A percentile compares a stretch with the other conserved stretches of the same genome.
These are phyloP conservation scores for Penicillium verhagenii DNA, from an alignment of 495 filamentous ascomycete genomes.

Conservation along the genomic window DNA sequence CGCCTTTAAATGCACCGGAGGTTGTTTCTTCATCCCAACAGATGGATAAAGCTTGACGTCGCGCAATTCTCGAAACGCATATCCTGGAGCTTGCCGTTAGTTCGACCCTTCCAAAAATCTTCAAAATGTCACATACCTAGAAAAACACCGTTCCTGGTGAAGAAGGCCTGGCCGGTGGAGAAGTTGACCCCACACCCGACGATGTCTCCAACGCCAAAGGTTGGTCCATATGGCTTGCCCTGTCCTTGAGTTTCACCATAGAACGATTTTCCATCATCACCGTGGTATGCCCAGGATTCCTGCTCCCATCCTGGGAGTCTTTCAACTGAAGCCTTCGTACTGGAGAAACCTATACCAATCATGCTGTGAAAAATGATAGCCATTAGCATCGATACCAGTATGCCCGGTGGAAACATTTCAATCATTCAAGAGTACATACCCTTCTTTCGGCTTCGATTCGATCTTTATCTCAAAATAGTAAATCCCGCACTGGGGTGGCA, in stretches of 20 bases:
- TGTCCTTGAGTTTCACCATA: constrained; percentile 61
- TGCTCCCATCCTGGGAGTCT: constrained; percentile 92
- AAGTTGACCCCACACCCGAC: constrained; percentile 96
- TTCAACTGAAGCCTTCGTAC: constrained; percentile 69
- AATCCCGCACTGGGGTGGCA: constrained; percentile 89
- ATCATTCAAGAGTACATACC: constrained; percentile 56
- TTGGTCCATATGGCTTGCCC: constrained; percentile 74
- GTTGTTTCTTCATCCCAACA: constrained; percentile 86
- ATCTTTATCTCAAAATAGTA: constrained; percentile 98
- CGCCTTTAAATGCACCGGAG: constrained; percentile 74
- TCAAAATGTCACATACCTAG: constrained; percentile 55
- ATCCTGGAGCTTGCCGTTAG: constrained; percentile 46
- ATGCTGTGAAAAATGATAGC: constrained; percentile 48
- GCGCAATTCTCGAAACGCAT: constrained; percentile 77
- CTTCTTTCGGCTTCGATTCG: constrained; percentile 78
- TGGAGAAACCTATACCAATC: constrained; percentile 88
- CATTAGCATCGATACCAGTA: background rate
- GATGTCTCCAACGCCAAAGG: constrained; percentile 72
- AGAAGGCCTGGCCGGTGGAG: constrained; percentile 80
- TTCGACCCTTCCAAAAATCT: no score
- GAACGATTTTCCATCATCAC: constrained; percentile 91
- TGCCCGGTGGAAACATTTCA: background rate
- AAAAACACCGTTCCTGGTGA: constrained; percentile 87
- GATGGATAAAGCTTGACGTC: constrained; percentile 74
- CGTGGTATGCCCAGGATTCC: constrained; percentile 96